Evolutionary conservation across 352 stramenopile genomes (phyloP).

Genomic region (Pythium insidiosum): DNA sequence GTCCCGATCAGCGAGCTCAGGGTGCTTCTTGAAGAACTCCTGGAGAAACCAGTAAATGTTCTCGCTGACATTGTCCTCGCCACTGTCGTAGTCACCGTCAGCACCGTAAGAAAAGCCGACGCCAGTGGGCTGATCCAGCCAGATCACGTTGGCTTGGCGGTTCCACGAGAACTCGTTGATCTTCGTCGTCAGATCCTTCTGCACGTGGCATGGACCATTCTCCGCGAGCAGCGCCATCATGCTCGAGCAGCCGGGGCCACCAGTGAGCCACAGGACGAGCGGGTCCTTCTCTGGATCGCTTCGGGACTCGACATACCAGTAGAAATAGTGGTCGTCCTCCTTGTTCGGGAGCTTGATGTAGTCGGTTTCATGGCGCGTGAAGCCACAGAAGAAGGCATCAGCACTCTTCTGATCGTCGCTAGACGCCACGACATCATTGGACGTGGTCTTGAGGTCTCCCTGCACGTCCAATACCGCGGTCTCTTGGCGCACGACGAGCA

Average conservation of each 20-base stretch:
- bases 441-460: background rate
- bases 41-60: slow-evolving; percentile 57
- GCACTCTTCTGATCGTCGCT: background rate
- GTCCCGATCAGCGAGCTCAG: slow-evolving; percentile 23
- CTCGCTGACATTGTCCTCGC: slow-evolving; percentile 28
- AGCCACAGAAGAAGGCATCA: slow-evolving; percentile 18
- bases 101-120: slow-evolving; percentile 34
- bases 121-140: slow-evolving; percentile 32
- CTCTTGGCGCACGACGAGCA: slow-evolving; percentile 19
- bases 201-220: slow-evolving; percentile 42
- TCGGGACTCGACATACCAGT: slow-evolving; percentile 54
- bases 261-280: slow-evolving; percentile 51
- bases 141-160: slow-evolving; percentile 37
- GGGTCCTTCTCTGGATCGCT: slow-evolving; percentile 25
- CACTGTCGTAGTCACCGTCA: slow-evolving; percentile 24
- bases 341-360: slow-evolving; percentile 46
- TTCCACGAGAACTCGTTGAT: slow-evolving; percentile 44
- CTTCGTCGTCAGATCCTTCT: slow-evolving; percentile 24
- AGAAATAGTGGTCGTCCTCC: slow-evolving; percentile 56
- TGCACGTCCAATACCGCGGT: no score
- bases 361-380: slow-evolving; percentile 31
- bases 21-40: slow-evolving; percentile 33
- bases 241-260: slow-evolving; percentile 31
- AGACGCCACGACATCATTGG: background rate
- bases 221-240: slow-evolving; percentile 36